Evolutionary conservation across 164 flowering plant species (phyloP), one percentile per base, ranked within the genome.

Genomic region (Sextonia rubra): DNA sequence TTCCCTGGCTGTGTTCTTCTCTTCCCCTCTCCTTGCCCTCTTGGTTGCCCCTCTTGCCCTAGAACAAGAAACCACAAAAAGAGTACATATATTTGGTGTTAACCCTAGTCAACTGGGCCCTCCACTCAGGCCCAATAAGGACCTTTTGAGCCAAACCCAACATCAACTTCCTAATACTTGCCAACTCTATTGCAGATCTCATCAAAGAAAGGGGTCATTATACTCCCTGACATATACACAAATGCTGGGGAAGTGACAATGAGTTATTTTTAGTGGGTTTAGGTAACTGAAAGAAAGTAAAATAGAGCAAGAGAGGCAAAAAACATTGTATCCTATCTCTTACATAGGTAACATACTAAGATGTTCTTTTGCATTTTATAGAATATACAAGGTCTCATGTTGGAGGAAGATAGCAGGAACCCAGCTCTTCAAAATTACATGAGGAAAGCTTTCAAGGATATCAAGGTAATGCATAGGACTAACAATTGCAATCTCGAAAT

Each of bases 351-450:
- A 26, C 23, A 62, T 62, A n/a, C n/a, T n/a, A n/a, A n/a, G n/a
- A n/a, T n/a, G 66, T 25, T 26, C 25, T 12, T 8, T 62, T 62
- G 66, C 12, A 58, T 11, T 58, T 58, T 8, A 25, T 87, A 94
- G 97, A 94, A 94, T 68, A 94, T 94, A 72, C 98, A 94, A 86
- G 94, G 98, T 48, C 91, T 94, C 75, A 87, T 89, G 96, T 94
- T 97, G 98, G 96, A 89, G 2, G 98, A 94, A 75, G 96, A 88
- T 69, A 87, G 85, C 78, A 97, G 92, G 74, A 94, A 94, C 68
- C 30, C 25, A 2, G 90, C 89, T 77, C 90, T 94, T n/a, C 76
- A 79, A 67, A 86, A 68, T 80, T 94, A 94, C 83, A 94, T 94
- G 98, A 87, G 81, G 47, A 77, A 72, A 72, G 90, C 96, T 17